Conservation (phyloP, 1,139 yeast species). For the Taiozyma sp. region DNA sequence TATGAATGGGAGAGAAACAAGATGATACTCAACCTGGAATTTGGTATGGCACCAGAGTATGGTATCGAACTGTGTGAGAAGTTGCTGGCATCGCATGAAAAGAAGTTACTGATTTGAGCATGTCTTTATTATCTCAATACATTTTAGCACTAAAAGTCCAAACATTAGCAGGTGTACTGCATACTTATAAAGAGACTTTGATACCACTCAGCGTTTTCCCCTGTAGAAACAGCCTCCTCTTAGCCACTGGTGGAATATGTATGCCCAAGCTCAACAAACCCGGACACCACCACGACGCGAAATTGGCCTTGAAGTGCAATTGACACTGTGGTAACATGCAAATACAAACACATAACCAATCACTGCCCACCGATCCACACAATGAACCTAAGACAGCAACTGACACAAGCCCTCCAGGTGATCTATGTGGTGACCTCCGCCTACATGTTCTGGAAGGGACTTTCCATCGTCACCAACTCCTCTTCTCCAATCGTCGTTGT, state of each 20-base stretch:
- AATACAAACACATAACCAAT: too few relatives aligned
- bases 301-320: too few relatives aligned
- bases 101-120: background rate
- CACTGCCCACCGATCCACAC: background rate
- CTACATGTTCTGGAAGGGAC: conserved; percentile 86
- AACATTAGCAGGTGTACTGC: too few relatives aligned
- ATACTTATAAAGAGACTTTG: too few relatives aligned
- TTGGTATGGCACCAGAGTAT: conserved; percentile 11
- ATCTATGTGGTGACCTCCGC: conserved; percentile 84
- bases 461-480: conserved; percentile 74
- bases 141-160: too few relatives aligned
- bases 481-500: conserved; percentile 96
- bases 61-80: conserved; percentile 14
- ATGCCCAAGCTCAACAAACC: background rate
- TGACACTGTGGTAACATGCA: too few relatives aligned
- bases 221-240: too few relatives aligned
- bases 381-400: conserved; percentile 34
- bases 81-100: conserved; percentile 8
- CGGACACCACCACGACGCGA: background rate
- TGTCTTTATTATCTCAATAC: too few relatives aligned
- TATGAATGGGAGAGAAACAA: conserved; percentile 40
- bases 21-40: conserved; percentile 15
- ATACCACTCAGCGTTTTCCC: too few relatives aligned
- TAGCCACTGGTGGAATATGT: background rate
- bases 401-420: conserved; percentile 59